A percentile compares a stretch with the other conserved stretches of the same genome.
Evolutionary conservation across 1,284 basidiomycete genomes (phyloP).

Genomic region (Meripilus lineatus): DNA sequence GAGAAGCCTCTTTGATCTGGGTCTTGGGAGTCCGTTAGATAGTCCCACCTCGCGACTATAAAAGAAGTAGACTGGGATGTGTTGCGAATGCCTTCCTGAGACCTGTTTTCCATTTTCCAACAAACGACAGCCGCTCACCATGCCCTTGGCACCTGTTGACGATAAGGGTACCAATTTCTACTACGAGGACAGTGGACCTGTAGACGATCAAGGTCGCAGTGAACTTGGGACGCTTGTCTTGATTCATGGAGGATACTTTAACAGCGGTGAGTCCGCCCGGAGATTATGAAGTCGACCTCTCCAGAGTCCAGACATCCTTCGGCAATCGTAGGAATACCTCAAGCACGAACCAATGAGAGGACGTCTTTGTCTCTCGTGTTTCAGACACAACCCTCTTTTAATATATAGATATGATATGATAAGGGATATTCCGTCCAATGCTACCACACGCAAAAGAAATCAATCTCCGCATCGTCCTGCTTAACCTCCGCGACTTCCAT

Average conservation of each 20-base stretch:
- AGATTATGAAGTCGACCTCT: too few species aligned
- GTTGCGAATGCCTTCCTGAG: too few species aligned
- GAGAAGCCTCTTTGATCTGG: too few species aligned
- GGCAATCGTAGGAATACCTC: too few species aligned
- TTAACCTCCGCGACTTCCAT: conserved; percentile 13
- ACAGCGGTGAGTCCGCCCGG: conserved; percentile 15
- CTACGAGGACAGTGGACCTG: conserved; percentile 17
- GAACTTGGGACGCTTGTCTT: conserved; percentile 16
- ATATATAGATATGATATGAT: background rate
- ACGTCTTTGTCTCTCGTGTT: too few species aligned
- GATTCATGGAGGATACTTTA: conserved; percentile 14
- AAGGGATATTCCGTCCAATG: conserved; percentile 7
- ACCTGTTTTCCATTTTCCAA: too few species aligned
- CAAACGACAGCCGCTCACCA: too few species aligned
- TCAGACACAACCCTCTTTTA: background rate
- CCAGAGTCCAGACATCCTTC: too few species aligned
- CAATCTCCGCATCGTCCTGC: conserved; percentile 12
- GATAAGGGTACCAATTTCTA: conserved; percentile 12
- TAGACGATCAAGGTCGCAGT: conserved; percentile 5
- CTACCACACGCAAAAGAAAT: conserved; percentile 8
- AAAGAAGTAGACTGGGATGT: too few species aligned
- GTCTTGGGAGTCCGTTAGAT: too few species aligned
- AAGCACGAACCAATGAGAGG: too few species aligned
- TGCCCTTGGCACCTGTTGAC: conserved; percentile 18
- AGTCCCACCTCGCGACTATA: too few species aligned